Evolutionary conservation across 2,329 filamentous ascomycete genomes (phyloP), one percentile per base, ranked within the genome.

Genomic region (Microascus cirrosus): DNA sequence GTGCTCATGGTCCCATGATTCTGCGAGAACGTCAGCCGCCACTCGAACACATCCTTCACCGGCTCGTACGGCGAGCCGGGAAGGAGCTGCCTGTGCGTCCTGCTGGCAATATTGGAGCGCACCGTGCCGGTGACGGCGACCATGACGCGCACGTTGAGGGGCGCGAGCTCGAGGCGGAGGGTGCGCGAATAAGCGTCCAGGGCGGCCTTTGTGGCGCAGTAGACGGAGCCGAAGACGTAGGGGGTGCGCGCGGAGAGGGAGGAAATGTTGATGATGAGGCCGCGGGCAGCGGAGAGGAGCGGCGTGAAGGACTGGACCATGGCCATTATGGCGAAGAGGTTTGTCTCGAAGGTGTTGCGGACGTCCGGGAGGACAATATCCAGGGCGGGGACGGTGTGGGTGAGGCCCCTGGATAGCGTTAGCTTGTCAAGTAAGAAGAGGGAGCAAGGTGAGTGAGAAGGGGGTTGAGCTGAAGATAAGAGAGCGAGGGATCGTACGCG

Each of bases 251-350:
- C 72, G 2, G 78, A 75, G 8, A 77, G 70, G 25, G 78, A 81
- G 6, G 78, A 78, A 59, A 82, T 75, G 67, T 82, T 82, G 69
- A 82, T 66, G 64, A 83, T 74, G 11, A 82, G 71, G 0, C 80
- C 79, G 25, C 71, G 71, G 0, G 78, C 70, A 18, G 73, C 66
- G 55, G 82, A 77, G 25, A 83, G 73, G 51, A 77, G 72, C 57
- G 72, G 70, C 12, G 73, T 67, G 62, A 82, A 82, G 34, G 73
- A 70, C 63, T 79, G 72, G 56, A 74, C 75, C 72, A 79, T 80
- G 65, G 77, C 73, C 77, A 83, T 82, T 62, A 78, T 74, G 50
- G 77, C 77, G 60, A 83, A 81, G 48, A 83, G 77, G 62, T 83
- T 83, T 61, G 77, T 76, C 66, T 82, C 79, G 57, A 79, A 82